These are phyloP conservation scores for Solanum chiquidenum DNA, from an alignment of 257 asterid species.

Conservation along the genomic window DNA sequence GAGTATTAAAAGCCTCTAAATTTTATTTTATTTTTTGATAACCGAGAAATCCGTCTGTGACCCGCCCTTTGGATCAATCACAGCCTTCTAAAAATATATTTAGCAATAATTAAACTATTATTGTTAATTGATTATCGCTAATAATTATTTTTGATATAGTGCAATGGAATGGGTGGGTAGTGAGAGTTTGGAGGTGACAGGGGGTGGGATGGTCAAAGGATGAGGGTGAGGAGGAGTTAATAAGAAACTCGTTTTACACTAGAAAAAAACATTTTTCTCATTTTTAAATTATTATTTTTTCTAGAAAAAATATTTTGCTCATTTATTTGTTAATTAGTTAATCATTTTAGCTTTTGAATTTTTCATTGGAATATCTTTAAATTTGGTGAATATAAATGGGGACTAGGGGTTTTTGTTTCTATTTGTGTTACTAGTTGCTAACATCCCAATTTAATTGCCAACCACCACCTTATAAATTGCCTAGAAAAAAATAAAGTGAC, in stretches of 20 bases:
- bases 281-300: not conserved
- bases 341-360: not conserved
- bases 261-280: not conserved
- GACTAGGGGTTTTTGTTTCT: not conserved
- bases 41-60: too few species aligned
- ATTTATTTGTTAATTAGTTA: not conserved
- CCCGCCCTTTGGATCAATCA: too few species aligned
- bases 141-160: too few species aligned
- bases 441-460: not conserved
- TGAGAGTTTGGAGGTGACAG: not conserved
- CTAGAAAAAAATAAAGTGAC: not conserved
- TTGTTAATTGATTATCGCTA: rapidly evolving
- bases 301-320: not conserved
- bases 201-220: not conserved
- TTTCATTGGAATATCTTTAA: not conserved
- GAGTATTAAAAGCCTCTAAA: too few species aligned
- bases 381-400: not conserved
- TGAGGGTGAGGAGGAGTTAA: not conserved
- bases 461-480: not conserved
- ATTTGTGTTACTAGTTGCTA: not conserved
- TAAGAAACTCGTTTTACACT: not conserved
- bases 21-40: too few species aligned
- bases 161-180: not conserved
- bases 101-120: too few species aligned
- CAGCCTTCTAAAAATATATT: too few species aligned